Conservation (phyloP, 1,139 yeast species). For the Petasospora fabianii region DNA sequence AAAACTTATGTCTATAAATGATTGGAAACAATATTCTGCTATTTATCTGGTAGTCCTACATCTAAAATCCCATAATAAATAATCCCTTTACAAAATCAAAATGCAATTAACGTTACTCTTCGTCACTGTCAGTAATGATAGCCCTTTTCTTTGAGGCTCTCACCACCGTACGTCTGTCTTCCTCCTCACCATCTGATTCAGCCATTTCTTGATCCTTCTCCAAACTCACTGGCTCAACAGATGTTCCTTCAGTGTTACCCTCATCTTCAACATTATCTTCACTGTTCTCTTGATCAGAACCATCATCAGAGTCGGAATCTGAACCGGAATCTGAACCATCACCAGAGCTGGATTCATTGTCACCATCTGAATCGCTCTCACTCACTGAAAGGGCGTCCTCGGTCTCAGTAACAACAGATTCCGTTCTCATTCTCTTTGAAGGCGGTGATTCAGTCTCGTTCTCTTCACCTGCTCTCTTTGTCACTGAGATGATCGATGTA, state of each 20-base stretch:
- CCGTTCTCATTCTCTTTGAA: constrained; percentile 13
- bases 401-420: constrained; percentile 17
- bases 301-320: constrained; percentile 2
- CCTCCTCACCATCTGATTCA: constrained; percentile 1
- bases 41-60: too few species aligned
- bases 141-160: constrained; percentile 11
- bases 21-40: too few species aligned
- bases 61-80: too few species aligned
- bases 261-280: constrained; percentile 2
- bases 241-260: constrained; percentile 1
- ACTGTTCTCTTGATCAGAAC: constrained; percentile 1
- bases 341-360: not conserved
- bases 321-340: not conserved
- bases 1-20: too few species aligned
- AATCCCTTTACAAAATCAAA: too few species aligned
- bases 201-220: not conserved
- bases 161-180: constrained; percentile 4
- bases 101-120: constrained; percentile 12
- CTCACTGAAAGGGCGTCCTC: constrained; percentile 3
- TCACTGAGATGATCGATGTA: not conserved
- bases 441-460: constrained; percentile 17
- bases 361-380: not conserved
- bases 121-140: constrained; percentile 14
- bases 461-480: constrained; percentile 17
- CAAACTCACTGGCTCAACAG: not conserved